Conservation (phyloP, 768 basidiomycete genomes). For the Mycena kentingensis region DNA sequence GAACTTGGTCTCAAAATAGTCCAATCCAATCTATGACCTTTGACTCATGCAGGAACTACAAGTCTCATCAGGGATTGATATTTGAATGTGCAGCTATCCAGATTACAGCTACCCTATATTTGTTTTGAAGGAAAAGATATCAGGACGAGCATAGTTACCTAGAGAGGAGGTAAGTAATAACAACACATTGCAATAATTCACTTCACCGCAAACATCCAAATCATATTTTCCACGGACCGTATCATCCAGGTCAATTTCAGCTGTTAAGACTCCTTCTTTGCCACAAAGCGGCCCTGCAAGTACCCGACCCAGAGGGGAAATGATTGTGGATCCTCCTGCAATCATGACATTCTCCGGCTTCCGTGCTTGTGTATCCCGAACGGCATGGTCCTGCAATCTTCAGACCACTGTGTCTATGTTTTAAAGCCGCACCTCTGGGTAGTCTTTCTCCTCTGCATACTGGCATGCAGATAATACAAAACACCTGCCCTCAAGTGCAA, state of each 20-base stretch:
- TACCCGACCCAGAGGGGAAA: constrained; percentile 56
- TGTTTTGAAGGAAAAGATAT: constrained; percentile 27
- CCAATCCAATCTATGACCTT: too few species aligned
- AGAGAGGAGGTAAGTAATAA: not conserved
- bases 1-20: too few species aligned
- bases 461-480: constrained; percentile 69
- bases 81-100: not conserved
- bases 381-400: constrained; percentile 50
- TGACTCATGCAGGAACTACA: too few species aligned
- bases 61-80: too few species aligned
- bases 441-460: constrained; percentile 56
- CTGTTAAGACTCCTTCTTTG: constrained; percentile 55
- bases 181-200: not conserved
- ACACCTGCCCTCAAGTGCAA: constrained; percentile 69
- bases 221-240: constrained; percentile 61
- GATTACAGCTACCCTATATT: not conserved
- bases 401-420: too few species aligned
- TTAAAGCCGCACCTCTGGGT: too few species aligned
- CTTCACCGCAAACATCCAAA: constrained; percentile 49
- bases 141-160: constrained; percentile 63
- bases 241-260: constrained; percentile 61
- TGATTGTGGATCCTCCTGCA: constrained; percentile 62
- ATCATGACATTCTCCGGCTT: constrained; percentile 56
- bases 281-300: constrained; percentile 61
- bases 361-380: constrained; percentile 38